Conservation (phyloP, 176 grass and related monocot species). For the Ensete glaucum region DNA sequence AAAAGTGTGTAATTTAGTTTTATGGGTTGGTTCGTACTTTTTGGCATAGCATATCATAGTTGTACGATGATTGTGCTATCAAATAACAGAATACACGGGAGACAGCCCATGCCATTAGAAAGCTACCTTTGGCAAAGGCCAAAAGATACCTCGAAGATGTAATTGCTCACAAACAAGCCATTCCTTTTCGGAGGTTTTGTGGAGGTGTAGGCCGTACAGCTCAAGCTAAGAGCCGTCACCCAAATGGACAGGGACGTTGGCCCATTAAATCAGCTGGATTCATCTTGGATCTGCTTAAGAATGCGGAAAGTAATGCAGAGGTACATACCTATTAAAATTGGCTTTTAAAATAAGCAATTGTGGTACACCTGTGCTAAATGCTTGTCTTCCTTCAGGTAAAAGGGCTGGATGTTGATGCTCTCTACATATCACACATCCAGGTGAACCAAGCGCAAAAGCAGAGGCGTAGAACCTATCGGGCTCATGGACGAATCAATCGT, state of each 20-base stretch:
- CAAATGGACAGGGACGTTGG: slow-evolving; percentile 77
- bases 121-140: slow-evolving; percentile 51
- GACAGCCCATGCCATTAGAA: slow-evolving; percentile 50
- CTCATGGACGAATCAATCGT: slow-evolving; percentile 51
- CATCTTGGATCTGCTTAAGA: slow-evolving; percentile 72
- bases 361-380: neutral
- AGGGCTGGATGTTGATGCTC: slow-evolving; percentile 51
- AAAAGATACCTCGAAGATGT: slow-evolving; percentile 87
- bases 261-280: slow-evolving; percentile 59
- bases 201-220: slow-evolving; percentile 63
- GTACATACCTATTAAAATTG: neutral
- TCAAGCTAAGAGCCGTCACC: slow-evolving; percentile 54
- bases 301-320: slow-evolving; percentile 65
- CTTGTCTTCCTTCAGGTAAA: slow-evolving; percentile 31
- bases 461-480: slow-evolving; percentile 46
- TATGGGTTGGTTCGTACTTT: no score
- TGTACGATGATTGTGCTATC: neutral
- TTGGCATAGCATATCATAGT: no score
- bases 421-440: slow-evolving; percentile 55
- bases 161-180: slow-evolving; percentile 73
- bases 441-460: slow-evolving; percentile 69
- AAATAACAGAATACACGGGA: slow-evolving; percentile 55
- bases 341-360: no score
- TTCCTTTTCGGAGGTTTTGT: slow-evolving; percentile 69
- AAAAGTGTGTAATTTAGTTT: no score